These are phyloP conservation scores for Nymphaea thermarum DNA, from an alignment of 164 flowering plant species.

Conservation along the genomic window DNA sequence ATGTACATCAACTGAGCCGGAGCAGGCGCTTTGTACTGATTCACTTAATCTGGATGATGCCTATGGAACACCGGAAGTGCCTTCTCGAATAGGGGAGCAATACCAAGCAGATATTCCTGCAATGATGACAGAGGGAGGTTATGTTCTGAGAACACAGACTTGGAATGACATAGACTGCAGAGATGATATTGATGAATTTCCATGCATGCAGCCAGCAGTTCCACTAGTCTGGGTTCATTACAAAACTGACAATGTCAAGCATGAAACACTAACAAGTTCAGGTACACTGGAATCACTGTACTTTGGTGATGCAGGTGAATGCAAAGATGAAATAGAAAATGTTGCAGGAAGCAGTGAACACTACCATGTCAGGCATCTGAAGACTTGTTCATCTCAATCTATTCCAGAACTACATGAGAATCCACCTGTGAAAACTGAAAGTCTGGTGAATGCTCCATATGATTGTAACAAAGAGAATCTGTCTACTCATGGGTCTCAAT, in stretches of 20 bases:
- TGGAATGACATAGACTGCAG: constrained; percentile 8
- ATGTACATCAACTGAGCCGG: constrained; percentile 16
- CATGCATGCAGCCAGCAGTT: constrained; percentile 35
- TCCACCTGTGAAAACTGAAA: not conserved
- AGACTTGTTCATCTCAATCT: not conserved
- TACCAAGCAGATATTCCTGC: constrained; percentile 74
- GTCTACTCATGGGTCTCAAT: not conserved
- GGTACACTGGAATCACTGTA: not conserved
- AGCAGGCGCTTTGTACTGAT: constrained; percentile 13
- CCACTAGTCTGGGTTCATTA: constrained; percentile 36
- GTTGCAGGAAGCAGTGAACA: not conserved
- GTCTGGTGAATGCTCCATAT: not conserved
- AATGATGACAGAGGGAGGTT: constrained; percentile 15
- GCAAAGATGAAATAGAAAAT: not conserved
- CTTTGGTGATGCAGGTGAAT: not conserved
- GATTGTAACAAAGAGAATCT: not conserved
- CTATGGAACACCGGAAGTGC: constrained; percentile 36
- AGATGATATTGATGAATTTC: constrained; percentile 9
- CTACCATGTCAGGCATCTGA: not conserved
- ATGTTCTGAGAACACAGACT: constrained; percentile 4
- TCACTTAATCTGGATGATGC: constrained; percentile 17
- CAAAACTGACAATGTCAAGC: constrained; percentile 11
- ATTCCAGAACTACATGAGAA: not conserved
- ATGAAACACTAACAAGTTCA: not conserved
- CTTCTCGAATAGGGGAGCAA: constrained; percentile 60